Base-by-base conservation (phyloP, 1,139 yeast species). In the Yamadazyma triangularis region DNA sequence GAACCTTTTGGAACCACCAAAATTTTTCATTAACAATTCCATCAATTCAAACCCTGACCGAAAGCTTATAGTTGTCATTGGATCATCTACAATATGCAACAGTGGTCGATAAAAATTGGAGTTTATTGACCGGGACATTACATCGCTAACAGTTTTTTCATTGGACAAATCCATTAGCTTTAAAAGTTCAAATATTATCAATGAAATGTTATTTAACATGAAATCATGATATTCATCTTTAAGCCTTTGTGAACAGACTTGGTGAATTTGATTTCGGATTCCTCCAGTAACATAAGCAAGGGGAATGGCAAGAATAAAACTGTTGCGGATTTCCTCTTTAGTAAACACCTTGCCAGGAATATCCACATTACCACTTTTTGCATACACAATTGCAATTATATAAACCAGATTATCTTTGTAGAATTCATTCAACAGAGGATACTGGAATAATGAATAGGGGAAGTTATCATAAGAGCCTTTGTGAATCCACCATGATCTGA, bases 241-340 rank as follows among this genome's bases (percentile, higher is more conserved):
- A 36, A 46, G 47, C 23, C 35, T 38, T 1, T 19, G 29, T 23
- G 26, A 36, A 32, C 44, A 41, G 15, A 12, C 36, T 2, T 49
- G 55, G 27, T 62, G 64, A 0, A 73, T 48, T 2, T 53, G 52
- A 31, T 61, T 61, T 24, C 70, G 52, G 1, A 55, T 39, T 0
- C 81, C 80, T 15, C 58, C 56, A 10, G 50, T 51, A 0, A 73
- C 48, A 40, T 62, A 76, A 0, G 81, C 58, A 8, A 77, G 46
- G 0, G 80, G 67, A 2, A 75, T 50, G 33, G 73, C 59, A 18
- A 72, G 42, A 4, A 41, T 33, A 15, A 28, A 26, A 7, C 33
- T 16, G n/a, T 27, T 12, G 9, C 14, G 13, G 3, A 24, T 19
- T 13, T 29, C 26, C 7, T 21, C 21, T 22, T 15, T 13, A 6